These are phyloP conservation scores for Termitomyces sp. DNA, from an alignment of 768 basidiomycete genomes.

Conservation along the genomic window DNA sequence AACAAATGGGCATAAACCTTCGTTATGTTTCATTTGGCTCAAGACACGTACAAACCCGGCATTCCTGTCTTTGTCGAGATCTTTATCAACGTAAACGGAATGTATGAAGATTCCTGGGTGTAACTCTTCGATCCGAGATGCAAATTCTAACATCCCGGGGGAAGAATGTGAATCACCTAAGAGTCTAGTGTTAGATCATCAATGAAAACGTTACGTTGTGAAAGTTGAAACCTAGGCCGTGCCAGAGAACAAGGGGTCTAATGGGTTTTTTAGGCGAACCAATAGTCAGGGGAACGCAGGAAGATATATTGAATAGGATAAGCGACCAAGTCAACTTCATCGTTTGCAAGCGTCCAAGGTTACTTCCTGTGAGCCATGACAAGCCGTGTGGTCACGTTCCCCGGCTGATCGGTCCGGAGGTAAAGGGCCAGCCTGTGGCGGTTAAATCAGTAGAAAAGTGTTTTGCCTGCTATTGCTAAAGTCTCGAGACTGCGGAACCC, in stretches of 20 bases:
- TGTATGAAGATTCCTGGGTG: conserved; percentile 78
- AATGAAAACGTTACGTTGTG: neutral
- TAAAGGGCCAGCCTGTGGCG: no score
- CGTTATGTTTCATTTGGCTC: neutral
- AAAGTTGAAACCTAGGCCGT: conserved; percentile 46
- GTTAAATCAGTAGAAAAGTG: no score
- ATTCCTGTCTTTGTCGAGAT: conserved; percentile 54
- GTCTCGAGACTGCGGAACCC: no score
- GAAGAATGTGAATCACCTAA: conserved; percentile 73
- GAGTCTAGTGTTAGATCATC: neutral
- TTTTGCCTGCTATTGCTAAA: no score
- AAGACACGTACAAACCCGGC: conserved; percentile 63
- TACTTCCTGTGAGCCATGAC: no score
- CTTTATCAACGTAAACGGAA: conserved; percentile 60
- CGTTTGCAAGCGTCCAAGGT: neutral
- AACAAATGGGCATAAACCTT: neutral
- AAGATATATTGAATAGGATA: neutral
- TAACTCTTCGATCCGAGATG: conserved; percentile 47
- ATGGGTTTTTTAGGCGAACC: conserved; percentile 5
- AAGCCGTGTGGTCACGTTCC: neutral
- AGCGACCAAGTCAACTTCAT: conserved; percentile 4
- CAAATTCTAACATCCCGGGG: conserved; percentile 66
- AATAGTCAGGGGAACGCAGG: neutral
- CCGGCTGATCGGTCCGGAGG: neutral
- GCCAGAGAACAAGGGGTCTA: conserved; percentile 71